Evolutionary conservation across 23 red algal genomes (phyloP).

Genomic region (Gracilariopsis chorda): DNA sequence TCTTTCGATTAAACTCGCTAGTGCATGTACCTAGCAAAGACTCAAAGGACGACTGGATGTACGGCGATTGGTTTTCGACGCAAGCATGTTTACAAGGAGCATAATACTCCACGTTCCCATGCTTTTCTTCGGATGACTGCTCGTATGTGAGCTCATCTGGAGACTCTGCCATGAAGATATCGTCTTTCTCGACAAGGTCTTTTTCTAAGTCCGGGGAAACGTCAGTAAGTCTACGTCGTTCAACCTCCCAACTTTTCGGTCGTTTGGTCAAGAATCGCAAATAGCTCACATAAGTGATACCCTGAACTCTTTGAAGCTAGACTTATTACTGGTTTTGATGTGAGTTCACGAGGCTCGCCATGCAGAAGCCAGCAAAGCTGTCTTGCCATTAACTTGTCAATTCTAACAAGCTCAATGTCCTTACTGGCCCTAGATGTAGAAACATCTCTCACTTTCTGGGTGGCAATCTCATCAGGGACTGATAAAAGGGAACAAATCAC

Average conservation of each 20-base stretch:
- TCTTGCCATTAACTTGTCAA: conserved; percentile 41
- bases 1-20: background rate
- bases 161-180: background rate
- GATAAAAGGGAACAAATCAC: conserved; percentile 37
- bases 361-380: conserved; percentile 7
- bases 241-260: background rate
- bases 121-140: background rate
- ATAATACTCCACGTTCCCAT: background rate
- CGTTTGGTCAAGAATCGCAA: background rate
- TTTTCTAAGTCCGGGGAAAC: conserved; percentile 1
- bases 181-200: background rate
- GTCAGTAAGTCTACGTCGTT: background rate
- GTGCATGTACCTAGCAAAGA: background rate
- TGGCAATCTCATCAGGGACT: conserved; percentile 38
- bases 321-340: background rate
- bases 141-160: background rate
- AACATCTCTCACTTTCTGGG: background rate
- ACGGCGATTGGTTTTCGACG: background rate
- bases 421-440: background rate
- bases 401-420: conserved; percentile 55
- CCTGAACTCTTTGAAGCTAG: background rate
- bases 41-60: background rate
- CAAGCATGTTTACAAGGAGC: background rate
- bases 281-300: background rate
- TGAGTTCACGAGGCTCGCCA: background rate